phyloP scores from a whole-genome alignment of 176 grass and related monocot genomes.

The Phoenix dactylifera region DNA sequence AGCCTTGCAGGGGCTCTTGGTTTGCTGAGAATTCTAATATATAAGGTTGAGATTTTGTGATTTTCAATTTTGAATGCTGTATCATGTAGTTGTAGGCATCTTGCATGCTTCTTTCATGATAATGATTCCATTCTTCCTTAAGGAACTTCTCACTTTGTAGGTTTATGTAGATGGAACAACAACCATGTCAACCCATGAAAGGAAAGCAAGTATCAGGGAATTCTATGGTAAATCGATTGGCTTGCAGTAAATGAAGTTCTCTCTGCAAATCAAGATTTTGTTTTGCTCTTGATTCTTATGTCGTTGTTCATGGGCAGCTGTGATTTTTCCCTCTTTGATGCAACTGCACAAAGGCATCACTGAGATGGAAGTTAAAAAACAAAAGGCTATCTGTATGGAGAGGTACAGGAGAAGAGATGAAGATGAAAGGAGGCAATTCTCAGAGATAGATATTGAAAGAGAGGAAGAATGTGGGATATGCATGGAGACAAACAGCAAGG shows the following conservation, averaged over 20 bases:
- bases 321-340: slow-evolving; percentile 89
- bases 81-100: too few species aligned
- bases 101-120: too few species aligned
- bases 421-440: slow-evolving; percentile 36
- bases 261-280: too few species aligned
- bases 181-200: slow-evolving; percentile 92
- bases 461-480: slow-evolving; percentile 94
- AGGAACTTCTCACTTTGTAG: slow-evolving; percentile 14
- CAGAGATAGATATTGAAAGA: slow-evolving; percentile 61
- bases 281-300: neutral
- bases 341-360: slow-evolving; percentile 76
- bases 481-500: slow-evolving; percentile 83
- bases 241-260: neutral
- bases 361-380: slow-evolving; percentile 64
- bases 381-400: slow-evolving; percentile 47
- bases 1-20: slow-evolving; percentile 84
- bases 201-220: slow-evolving; percentile 86
- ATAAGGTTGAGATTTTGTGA: slow-evolving; percentile 31
- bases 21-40: slow-evolving; percentile 76
- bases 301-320: slow-evolving; percentile 26
- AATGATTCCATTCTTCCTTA: neutral
- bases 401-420: slow-evolving; percentile 55
- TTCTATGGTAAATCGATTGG: slow-evolving; percentile 58
- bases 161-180: slow-evolving; percentile 92
- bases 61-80: neutral